These are phyloP conservation scores for Trapa bicornis DNA, from an alignment of 345 rosid species.

Conservation along the genomic window DNA sequence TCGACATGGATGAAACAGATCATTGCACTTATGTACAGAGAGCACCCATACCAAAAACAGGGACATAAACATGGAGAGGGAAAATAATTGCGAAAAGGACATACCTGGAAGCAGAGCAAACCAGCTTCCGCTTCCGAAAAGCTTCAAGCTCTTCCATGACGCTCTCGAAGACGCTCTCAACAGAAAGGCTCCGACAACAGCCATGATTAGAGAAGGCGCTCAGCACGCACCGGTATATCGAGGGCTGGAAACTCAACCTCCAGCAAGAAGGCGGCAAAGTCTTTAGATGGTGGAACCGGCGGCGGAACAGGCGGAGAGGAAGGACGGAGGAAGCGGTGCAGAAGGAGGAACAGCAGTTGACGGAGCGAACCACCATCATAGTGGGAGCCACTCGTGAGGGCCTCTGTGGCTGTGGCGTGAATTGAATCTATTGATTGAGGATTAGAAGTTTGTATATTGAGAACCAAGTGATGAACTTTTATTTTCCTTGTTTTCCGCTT, in stretches of 20 bases:
- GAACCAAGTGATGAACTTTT: not conserved
- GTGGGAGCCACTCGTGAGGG: not conserved
- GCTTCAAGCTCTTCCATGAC: slow-evolving; percentile 52
- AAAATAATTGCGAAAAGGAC: slow-evolving; percentile 1
- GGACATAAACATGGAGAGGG: not conserved
- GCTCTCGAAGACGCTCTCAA: slow-evolving; percentile 50
- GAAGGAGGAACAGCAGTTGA: slow-evolving; percentile 19
- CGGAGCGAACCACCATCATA: slow-evolving; percentile 44
- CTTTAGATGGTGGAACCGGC: slow-evolving; percentile 8
- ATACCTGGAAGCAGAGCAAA: slow-evolving; percentile 61
- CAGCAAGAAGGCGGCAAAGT: slow-evolving; percentile 23
- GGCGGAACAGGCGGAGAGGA: slow-evolving; percentile 3
- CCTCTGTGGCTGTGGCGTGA: slow-evolving; percentile 2
- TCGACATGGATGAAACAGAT: not conserved
- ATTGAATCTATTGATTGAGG: not conserved
- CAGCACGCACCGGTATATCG: slow-evolving; percentile 13
- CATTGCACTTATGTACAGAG: not conserved
- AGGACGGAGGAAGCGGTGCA: slow-evolving; percentile 9
- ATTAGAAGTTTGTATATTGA: not conserved
- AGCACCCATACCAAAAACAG: not conserved
- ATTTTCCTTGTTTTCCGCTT: not conserved
- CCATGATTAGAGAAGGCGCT: slow-evolving; percentile 13
- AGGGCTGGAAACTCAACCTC: slow-evolving; percentile 29
- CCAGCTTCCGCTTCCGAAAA: slow-evolving; percentile 29
- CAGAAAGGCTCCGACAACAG: slow-evolving; percentile 30